Conservation (phyloP, 805 yeast genomes). For the Wickerhamomyces bisporus region DNA sequence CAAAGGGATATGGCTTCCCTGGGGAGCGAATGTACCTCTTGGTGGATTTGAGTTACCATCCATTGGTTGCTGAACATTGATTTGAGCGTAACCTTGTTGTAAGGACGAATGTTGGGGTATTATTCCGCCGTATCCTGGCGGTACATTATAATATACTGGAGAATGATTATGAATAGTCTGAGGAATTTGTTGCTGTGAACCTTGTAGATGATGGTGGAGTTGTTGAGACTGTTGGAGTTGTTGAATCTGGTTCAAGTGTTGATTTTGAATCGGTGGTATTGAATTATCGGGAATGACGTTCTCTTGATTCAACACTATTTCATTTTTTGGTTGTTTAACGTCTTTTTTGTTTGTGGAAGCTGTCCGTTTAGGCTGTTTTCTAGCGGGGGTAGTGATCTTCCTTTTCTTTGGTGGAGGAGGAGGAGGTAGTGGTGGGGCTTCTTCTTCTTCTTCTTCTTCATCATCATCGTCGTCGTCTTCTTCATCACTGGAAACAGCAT, state of each 20-base stretch:
- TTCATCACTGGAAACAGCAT: slow-evolving; percentile 11
- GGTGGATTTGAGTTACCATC: slow-evolving; percentile 3
- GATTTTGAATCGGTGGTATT: neutral
- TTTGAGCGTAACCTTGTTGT: neutral
- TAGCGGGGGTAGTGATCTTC: slow-evolving; percentile 1
- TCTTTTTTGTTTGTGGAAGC: slow-evolving; percentile 1
- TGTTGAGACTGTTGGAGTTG: slow-evolving; percentile 6
- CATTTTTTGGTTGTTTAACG: too few relatives aligned
- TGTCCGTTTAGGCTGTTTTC: neutral
- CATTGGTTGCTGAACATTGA: too few relatives aligned
- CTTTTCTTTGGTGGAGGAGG: slow-evolving; percentile 6
- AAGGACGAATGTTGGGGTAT: neutral
- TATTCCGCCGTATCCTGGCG: neutral
- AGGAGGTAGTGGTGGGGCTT: slow-evolving; percentile 5
- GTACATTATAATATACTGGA: neutral
- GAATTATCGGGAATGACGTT: too few relatives aligned
- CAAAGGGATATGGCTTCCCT: neutral
- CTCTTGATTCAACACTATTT: too few relatives aligned
- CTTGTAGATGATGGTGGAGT: slow-evolving; percentile 5
- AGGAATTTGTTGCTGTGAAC: slow-evolving; percentile 2
- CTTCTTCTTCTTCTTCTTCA: slow-evolving; percentile 12
- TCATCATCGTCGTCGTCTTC: slow-evolving; percentile 16
- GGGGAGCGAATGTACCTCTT: slow-evolving; percentile 1
- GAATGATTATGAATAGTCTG: neutral
- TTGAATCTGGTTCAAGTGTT: slow-evolving; percentile 2